These are phyloP conservation scores for Suillus lakei DNA, from an alignment of 768 basidiomycete species.

Conservation along the genomic window DNA sequence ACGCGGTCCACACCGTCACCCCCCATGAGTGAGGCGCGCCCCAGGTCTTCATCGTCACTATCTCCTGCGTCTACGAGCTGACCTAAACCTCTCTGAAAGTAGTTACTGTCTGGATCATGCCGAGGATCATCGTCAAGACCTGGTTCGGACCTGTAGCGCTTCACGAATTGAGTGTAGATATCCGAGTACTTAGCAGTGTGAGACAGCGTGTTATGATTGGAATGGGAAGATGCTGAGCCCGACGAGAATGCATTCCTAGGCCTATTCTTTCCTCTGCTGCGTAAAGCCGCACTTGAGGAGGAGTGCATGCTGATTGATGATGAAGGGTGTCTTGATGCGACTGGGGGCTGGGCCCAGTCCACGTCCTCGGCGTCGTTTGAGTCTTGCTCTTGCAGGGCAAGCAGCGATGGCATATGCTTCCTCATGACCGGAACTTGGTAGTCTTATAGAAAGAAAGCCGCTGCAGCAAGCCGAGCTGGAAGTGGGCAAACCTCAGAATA, in stretches of 20 bases:
- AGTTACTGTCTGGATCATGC: conserved; percentile 84
- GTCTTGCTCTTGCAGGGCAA: conserved; percentile 64
- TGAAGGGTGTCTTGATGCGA: conserved; percentile 33
- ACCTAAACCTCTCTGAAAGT: conserved; percentile 74
- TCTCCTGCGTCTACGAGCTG: conserved; percentile 70
- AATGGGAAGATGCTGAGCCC: conserved; percentile 28
- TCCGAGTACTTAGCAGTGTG: conserved; percentile 52
- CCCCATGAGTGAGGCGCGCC: conserved; percentile 44
- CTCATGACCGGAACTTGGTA: conserved; percentile 2
- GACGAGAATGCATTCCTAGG: conserved; percentile 36
- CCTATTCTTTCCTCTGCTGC: conserved; percentile 36
- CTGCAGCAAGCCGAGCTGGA: background rate
- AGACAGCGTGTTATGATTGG: conserved; percentile 34
- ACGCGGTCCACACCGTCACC: conserved; percentile 55
- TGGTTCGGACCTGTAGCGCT: conserved; percentile 71
- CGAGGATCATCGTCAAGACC: conserved; percentile 69
- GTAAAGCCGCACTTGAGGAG: conserved; percentile 34
- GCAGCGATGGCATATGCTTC: conserved; percentile 71
- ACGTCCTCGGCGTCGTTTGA: conserved; percentile 54
- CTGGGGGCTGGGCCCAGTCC: conserved; percentile 45
- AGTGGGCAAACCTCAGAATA: background rate
- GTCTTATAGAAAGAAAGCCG: background rate
- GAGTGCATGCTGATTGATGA: conserved; percentile 21
- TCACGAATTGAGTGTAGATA: conserved; percentile 81
- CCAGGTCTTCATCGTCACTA: conserved; percentile 76